Percentiles rank a stretch among this genome's conserved stretches.
phyloP scores from a whole-genome alignment of 805 yeast genomes.

The Kuraishia piskuri region DNA sequence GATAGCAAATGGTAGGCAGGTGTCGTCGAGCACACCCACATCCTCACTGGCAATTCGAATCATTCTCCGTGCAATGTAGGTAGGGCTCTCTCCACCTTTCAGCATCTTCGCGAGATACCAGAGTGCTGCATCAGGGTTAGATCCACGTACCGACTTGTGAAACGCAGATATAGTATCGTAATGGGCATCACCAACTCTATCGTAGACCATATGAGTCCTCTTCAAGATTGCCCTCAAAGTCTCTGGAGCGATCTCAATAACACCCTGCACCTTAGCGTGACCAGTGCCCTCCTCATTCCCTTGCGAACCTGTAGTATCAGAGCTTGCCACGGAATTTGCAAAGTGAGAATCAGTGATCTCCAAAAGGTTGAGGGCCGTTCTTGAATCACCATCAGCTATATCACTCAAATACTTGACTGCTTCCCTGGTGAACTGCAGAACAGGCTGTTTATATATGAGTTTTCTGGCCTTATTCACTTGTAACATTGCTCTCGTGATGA shows the following conservation, averaged over 20 bases:
- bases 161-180: slow-evolving; percentile 95
- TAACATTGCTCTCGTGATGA: slow-evolving; percentile 51
- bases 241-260: slow-evolving; percentile 29
- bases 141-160: slow-evolving; percentile 88
- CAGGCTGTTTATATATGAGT: slow-evolving; percentile 37
- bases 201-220: slow-evolving; percentile 59
- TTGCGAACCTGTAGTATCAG: slow-evolving; percentile 9
- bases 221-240: slow-evolving; percentile 32
- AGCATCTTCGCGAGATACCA: slow-evolving; percentile 86
- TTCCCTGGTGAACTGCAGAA: slow-evolving; percentile 43
- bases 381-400: slow-evolving; percentile 80
- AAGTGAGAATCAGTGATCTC: slow-evolving; percentile 61
- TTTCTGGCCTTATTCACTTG: slow-evolving; percentile 53
- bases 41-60: slow-evolving; percentile 94
- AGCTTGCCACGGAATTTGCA: slow-evolving; percentile 9
- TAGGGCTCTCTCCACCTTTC: slow-evolving; percentile 88
- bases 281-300: slow-evolving; percentile 16
- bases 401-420: slow-evolving; percentile 62
- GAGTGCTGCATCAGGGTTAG: slow-evolving; percentile 82
- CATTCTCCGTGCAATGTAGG: slow-evolving; percentile 85
- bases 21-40: slow-evolving; percentile 76
- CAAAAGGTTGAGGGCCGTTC: slow-evolving; percentile 72
- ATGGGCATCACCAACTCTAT: slow-evolving; percentile 83
- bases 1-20: slow-evolving; percentile 78
- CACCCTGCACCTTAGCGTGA: not conserved